Base-by-base conservation (phyloP, 2,329 filamentous ascomycete genomes). In the Pseudocercospora musae region DNA sequence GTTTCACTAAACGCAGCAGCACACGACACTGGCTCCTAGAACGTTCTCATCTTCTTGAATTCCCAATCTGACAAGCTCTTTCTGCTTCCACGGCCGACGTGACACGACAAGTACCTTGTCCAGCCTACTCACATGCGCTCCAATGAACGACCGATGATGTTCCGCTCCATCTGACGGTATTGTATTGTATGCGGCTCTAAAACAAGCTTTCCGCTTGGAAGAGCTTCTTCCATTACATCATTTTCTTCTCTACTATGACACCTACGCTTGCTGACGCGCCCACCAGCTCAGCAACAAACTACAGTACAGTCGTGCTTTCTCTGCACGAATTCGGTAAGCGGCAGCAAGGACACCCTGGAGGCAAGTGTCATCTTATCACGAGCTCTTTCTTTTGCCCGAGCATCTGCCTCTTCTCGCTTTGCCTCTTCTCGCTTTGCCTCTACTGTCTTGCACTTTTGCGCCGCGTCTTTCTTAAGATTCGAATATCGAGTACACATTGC, bases 361-460 rank as follows among this genome's bases (percentile, higher is more conserved):
- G 48, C 27, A 53, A 54, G 57, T 27, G 31, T 54, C 57, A 59
- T 59, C 57, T 25, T 40, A 52, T 40, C 29, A 40, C 57, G 6
- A 44, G 48, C 57, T 48, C 57, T 59, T 59, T 52, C 57, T 42
- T 37, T 59, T 53, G 42, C 46, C 18, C 49, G n/a, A 49, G 15
- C 5, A 21, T 21, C 9, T 52, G n/a, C 11, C 11, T 50, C 21
- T 18, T 13, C 50, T 23, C 21, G 15, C 48, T 50, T 29, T 27
- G 9, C 15, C 27, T 20, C 52, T n/a, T 40, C 27, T 54, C 15
- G 23, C 10, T 29, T 27, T 20, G 42, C 4, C n/a, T n/a, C n/a
- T n/a, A 15, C 48, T 52, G 7, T 23, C 15, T 27, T 52, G 15
- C 1, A 25, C 2, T 10, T 29, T 29, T 25, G 48, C 20, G 15